These are phyloP conservation scores for Eremothecium sinecaudum DNA, from an alignment of 1,139 yeast genomes.

Conservation along the genomic window DNA sequence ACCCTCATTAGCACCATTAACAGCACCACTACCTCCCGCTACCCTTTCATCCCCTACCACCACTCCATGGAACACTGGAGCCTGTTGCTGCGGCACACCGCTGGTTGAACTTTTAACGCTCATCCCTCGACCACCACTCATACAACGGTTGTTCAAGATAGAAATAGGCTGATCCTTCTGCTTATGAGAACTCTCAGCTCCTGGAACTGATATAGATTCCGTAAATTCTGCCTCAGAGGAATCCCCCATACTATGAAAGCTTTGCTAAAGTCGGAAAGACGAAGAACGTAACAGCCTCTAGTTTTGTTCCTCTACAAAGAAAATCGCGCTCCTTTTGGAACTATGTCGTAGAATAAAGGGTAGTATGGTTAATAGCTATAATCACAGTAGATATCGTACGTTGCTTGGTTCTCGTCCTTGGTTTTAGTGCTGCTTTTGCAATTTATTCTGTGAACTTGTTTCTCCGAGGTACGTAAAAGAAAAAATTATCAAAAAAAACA, in stretches of 20 bases:
- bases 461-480: too few relatives aligned
- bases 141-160: constrained; percentile 13
- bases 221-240: constrained; percentile 3
- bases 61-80: not conserved
- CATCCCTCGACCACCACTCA: constrained; percentile 3
- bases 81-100: not conserved
- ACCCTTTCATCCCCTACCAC: not conserved
- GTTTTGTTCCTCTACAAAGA: not conserved
- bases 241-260: constrained; percentile 3
- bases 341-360: not conserved
- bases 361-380: not conserved
- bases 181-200: not conserved
- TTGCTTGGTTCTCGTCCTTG: too few relatives aligned
- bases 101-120: not conserved
- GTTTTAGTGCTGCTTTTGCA: too few relatives aligned
- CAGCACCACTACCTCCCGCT: not conserved
- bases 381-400: not conserved
- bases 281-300: not conserved
- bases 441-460: too few relatives aligned
- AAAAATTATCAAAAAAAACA: too few relatives aligned
- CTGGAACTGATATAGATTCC: not conserved
- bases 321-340: not conserved
- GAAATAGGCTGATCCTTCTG: constrained; percentile 12
- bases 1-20: not conserved
- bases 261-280: not conserved